Conservation (phyloP, 805 yeast genomes). For the Candida golubevii region DNA sequence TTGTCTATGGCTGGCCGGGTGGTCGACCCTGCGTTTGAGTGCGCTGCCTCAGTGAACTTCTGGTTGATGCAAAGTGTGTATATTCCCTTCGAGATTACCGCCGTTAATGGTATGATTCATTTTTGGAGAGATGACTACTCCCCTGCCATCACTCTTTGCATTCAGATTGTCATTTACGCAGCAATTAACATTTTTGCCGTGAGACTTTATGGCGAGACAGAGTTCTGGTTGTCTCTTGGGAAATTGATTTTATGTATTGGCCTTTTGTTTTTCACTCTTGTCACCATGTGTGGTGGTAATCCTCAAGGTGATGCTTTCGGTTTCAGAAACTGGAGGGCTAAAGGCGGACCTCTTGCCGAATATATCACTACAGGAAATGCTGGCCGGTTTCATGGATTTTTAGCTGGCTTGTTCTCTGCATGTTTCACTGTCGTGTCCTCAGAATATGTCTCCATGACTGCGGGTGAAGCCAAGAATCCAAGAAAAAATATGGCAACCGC, state of each 20-base stretch:
- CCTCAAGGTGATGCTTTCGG: constrained; percentile 58
- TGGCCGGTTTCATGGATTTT: constrained; percentile 42
- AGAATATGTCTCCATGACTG: constrained; percentile 42
- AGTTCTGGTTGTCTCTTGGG: constrained; percentile 71
- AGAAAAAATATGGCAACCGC: constrained; percentile 37
- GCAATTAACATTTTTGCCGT: constrained; percentile 66
- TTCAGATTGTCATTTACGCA: constrained; percentile 41
- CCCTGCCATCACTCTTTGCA: constrained; percentile 43
- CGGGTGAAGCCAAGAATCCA: constrained; percentile 42
- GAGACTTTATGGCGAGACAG: constrained; percentile 72
- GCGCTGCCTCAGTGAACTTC: constrained; percentile 33
- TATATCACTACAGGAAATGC: constrained; percentile 33
- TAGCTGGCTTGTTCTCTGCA: constrained; percentile 35
- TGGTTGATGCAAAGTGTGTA: constrained; percentile 42
- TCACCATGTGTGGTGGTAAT: constrained; percentile 86
- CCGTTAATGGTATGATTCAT: constrained; percentile 51
- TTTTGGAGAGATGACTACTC: constrained; percentile 48
- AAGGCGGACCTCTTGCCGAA: constrained; percentile 38
- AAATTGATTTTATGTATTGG: constrained; percentile 65
- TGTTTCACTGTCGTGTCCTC: constrained; percentile 41
- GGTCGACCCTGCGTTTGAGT: constrained; percentile 35
- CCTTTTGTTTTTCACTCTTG: constrained; percentile 65
- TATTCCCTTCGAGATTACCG: constrained; percentile 21
- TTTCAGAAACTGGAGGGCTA: constrained; percentile 40
- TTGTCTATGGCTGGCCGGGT: constrained; percentile 36